Evolutionary conservation across 805 yeast species (phyloP), one percentile per base, ranked within the genome.

Genomic region (Candida nemodendra): DNA sequence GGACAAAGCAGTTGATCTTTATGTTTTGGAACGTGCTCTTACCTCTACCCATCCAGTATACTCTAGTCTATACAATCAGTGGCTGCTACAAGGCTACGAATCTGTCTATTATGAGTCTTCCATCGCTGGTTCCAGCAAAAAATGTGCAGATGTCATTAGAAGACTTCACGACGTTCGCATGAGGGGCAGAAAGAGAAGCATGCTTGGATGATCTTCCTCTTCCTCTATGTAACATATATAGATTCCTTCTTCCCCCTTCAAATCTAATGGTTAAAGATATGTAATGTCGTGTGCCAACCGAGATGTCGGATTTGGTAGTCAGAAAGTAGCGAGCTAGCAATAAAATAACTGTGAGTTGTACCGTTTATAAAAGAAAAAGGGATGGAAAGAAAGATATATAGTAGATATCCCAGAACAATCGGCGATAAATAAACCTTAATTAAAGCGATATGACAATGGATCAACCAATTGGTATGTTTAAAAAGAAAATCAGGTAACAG

Each of bases 1-100:
- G 53, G 98, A 91, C 54, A 89, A 87, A 61, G 98, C 98, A 3
- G 99, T 93, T n/a, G 99, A 93, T 60, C 61, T 93, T 42, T 93
- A 93, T 53, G 98, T 93, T 9, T 64, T 93, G 43, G 99, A 93
- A 61, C 69, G 98, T 52, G 98, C 99, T 0, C 74, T 93, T 14
- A 65, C 78, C 21, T 86, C 96, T 48, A 93, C 99, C 1, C 99
- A 93, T 61, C 91, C 98, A 0, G 70, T 72, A 5, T 76, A 74
- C 53, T 71, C 95, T 2, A 72, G 70, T 1, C 52, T 59, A 29
- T 89, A 89, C 57, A 81, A 77, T 50, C 59, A 64, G 28, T 81
- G 91, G 89, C 53, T 89, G 5, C 62, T 90, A 44, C 72, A 78
- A 38, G 96, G 96, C 0, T 88, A 86, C 53, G 61, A 63, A 27